Evolutionary conservation across 345 rosid genomes (phyloP).

Genomic region (Mercurialis annua): DNA sequence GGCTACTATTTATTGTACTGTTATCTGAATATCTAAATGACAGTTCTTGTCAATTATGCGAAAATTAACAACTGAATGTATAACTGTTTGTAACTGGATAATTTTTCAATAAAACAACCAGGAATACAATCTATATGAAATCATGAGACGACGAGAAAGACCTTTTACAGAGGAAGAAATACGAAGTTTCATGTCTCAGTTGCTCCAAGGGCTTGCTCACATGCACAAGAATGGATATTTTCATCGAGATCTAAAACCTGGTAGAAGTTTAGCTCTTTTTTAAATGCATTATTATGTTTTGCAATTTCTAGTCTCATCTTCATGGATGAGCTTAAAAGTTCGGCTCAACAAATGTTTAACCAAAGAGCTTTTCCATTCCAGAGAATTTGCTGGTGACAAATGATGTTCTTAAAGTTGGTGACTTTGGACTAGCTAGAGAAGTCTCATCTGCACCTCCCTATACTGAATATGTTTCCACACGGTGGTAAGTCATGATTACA

Average conservation of each 20-base stretch:
- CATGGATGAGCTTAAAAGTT: slow-evolving; percentile 6
- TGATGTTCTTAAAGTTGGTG: slow-evolving; percentile 79
- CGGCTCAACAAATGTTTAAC: slow-evolving; percentile 11
- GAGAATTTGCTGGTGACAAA: slow-evolving; percentile 90
- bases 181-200: slow-evolving; percentile 65
- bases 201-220: slow-evolving; percentile 84
- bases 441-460: slow-evolving; percentile 85
- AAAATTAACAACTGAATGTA: slow-evolving; percentile 7
- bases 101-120: slow-evolving; percentile 23
- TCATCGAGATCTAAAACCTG: slow-evolving; percentile 92
- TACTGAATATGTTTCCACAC: slow-evolving; percentile 95
- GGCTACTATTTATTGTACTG: neutral
- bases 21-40: neutral
- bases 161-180: slow-evolving; percentile 80
- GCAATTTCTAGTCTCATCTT: slow-evolving; percentile 4
- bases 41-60: neutral
- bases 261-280: slow-evolving; percentile 32
- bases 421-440: slow-evolving; percentile 96
- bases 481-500: slow-evolving; percentile 53
- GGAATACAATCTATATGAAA: slow-evolving; percentile 82
- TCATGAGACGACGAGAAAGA: slow-evolving; percentile 64
- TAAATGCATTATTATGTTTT: slow-evolving; percentile 12
- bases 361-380: slow-evolving; percentile 19
- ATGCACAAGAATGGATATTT: slow-evolving; percentile 87
- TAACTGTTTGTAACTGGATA: slow-evolving; percentile 1